A percentile compares a stretch with the other conserved stretches of the same genome.
Evolutionary conservation across 106 monocot genomes (phyloP).

Genomic region (Platanthera guangdongensis): DNA sequence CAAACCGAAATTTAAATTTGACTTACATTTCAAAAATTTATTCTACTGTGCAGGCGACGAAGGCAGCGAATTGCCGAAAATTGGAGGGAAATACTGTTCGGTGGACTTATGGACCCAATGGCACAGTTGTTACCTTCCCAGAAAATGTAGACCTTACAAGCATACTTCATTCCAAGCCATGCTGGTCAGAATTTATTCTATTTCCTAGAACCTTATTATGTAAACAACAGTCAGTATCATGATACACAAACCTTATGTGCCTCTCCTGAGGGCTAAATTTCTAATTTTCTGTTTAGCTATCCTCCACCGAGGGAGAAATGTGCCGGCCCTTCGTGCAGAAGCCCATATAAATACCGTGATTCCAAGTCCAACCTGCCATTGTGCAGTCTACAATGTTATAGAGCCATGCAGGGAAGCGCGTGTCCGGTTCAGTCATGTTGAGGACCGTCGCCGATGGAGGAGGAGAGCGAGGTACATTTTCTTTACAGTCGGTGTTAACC

Average conservation of each 20-base stretch:
- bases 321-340: slow-evolving; percentile 64
- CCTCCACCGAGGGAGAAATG: slow-evolving; percentile 85
- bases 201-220: slow-evolving; percentile 13
- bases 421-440: too few relatives aligned
- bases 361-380: slow-evolving; percentile 67
- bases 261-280: not conserved
- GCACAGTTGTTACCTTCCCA: not conserved
- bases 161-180: not conserved
- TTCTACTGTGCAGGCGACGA: slow-evolving; percentile 33
- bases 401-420: slow-evolving; percentile 36
- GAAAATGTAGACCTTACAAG: not conserved
- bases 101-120: slow-evolving; percentile 23
- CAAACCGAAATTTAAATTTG: not conserved
- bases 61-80: slow-evolving; percentile 25
- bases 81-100: slow-evolving; percentile 28
- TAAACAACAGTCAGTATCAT: not conserved
- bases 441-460: too few relatives aligned
- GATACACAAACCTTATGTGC: slow-evolving; percentile 37
- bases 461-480: too few relatives aligned
- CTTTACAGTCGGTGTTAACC: too few relatives aligned
- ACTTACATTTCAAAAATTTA: not conserved
- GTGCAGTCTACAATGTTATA: slow-evolving; percentile 76
- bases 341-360: slow-evolving; percentile 70
- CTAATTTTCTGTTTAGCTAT: slow-evolving; percentile 35
- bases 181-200: not conserved